Base-by-base conservation (phyloP, 2,329 filamentous ascomycete genomes). In the Talaromyces funiculosus region DNA sequence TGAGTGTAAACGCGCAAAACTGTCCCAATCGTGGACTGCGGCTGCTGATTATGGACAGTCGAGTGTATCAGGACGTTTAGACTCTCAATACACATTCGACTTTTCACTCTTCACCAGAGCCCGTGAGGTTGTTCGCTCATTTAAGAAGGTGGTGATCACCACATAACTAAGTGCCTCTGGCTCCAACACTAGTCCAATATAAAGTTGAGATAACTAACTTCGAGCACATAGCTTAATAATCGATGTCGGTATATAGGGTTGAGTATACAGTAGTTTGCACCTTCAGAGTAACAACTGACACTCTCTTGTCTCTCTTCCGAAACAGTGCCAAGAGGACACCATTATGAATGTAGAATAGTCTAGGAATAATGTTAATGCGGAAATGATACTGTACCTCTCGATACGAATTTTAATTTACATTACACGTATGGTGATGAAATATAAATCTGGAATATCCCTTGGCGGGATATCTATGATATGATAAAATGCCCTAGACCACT, bases 401-500 rank as follows among this genome's bases (percentile, higher is more conserved):
- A n/a, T n/a, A n/a, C n/a, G n/a, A n/a, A n/a, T n/a, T n/a, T n/a
- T n/a, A n/a, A n/a, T n/a, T n/a, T n/a, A n/a, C n/a, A n/a, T n/a
- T n/a, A n/a, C n/a, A n/a, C n/a, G n/a, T n/a, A n/a, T n/a, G n/a
- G n/a, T n/a, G n/a, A n/a, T n/a, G n/a, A n/a, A n/a, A n/a, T n/a
- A n/a, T n/a, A n/a, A n/a, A n/a, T n/a, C n/a, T n/a, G n/a, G n/a
- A n/a, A n/a, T n/a, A n/a, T n/a, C n/a, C n/a, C 55, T 26, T 58
- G 20, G 31, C 10, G 14, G 42, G 42, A 58, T 18, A 14, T 51
- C 0, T 58, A 58, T 40, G 9, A 51, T 38, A 51, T 40, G 14
- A 58, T 58, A 16, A 61, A 65, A 26, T 76, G 68, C 55, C 67
- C 67, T 55, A 65, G 68, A 12, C 61, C 63, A 56, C 67, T 63